phyloP scores from a whole-genome alignment of 2,329 filamentous ascomycete genomes.

The Paraphoma chrysanthemicola region DNA sequence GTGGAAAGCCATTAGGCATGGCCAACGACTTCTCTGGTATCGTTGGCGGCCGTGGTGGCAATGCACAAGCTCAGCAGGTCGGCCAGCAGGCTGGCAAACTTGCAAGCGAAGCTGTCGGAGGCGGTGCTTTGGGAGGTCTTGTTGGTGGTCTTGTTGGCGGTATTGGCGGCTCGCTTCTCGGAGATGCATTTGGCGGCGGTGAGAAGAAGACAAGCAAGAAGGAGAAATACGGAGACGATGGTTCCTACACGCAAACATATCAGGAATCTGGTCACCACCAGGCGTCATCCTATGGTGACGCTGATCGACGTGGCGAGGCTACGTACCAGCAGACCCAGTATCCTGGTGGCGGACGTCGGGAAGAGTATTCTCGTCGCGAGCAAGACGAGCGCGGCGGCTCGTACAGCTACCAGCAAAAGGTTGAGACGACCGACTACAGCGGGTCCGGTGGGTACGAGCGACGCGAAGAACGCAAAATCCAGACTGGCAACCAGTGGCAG shows the following conservation, averaged over 20 bases:
- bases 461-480: constrained; percentile 62
- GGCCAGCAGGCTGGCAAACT: constrained; percentile 56
- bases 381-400: constrained; percentile 55
- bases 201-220: constrained; percentile 63
- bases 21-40: constrained; percentile 61
- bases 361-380: constrained; percentile 68
- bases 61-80: constrained; percentile 37
- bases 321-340: constrained; percentile 66
- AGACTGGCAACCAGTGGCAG: constrained; percentile 51
- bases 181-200: constrained; percentile 62
- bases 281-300: constrained; percentile 37
- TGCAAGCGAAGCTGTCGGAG: constrained; percentile 67
- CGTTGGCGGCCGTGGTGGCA: constrained; percentile 53
- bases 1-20: constrained; percentile 80
- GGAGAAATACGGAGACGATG: constrained; percentile 64
- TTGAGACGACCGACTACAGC: constrained; percentile 58
- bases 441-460: constrained; percentile 65
- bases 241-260: constrained; percentile 66
- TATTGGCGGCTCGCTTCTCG: constrained; percentile 68
- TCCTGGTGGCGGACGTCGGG: constrained; percentile 62
- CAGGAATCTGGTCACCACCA: constrained; percentile 66
- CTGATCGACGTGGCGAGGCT: constrained; percentile 66
- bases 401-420: constrained; percentile 66
- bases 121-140: constrained; percentile 72
- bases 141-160: constrained; percentile 71